Base-by-base conservation (phyloP, 116 monocot genomes). In the Iris pallida region DNA sequence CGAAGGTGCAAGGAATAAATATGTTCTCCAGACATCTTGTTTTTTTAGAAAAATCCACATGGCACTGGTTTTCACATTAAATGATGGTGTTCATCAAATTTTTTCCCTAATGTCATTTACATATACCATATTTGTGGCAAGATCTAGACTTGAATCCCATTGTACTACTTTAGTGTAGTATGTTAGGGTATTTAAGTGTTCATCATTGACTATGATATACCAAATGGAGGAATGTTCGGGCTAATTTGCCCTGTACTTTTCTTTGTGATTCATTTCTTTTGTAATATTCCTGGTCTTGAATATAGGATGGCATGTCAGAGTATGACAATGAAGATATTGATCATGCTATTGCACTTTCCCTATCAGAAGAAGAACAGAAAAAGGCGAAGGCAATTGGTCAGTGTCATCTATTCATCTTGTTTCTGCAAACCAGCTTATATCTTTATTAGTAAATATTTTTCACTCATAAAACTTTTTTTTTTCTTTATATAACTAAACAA, bases 281-380 rank as follows among this genome's bases (percentile, higher is more conserved):
- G 42, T 20, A 51, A 52, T 13, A 8, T 68, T 16, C 20, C 12
- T 42, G 6, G 4, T 62, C 30, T 73, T 73, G 16, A 12, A 20
- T 76, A n/a, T 57, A 88, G 84, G 76, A 76, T 76, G 17, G 16
- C 3, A 46, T 52, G n/a, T 74, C 80, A 42, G 81, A 75, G 15
- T 51, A 51, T 81, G 85, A 79, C 53, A 65, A 81, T 59, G 84
- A 82, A 74, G 89, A 89, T 60, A 79, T 85, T 17, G 82, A 82
- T 72, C 85, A 69, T 76, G 89, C 89, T 43, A 89, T 85, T 77
- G 85, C 89, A 70, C 71, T 89, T 63, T 85, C 89, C 6, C 63
- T 85, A 16, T 73, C 71, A 74, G 89, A 82, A 57, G 82, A 85
- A 72, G 89, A 88, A 55, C 71, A 76, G 7, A 81, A 74, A 47